Percentiles rank a stretch among this genome's conserved stretches.
Conservation (phyloP, 768 basidiomycete species). For the Rhodocollybia butyracea region DNA sequence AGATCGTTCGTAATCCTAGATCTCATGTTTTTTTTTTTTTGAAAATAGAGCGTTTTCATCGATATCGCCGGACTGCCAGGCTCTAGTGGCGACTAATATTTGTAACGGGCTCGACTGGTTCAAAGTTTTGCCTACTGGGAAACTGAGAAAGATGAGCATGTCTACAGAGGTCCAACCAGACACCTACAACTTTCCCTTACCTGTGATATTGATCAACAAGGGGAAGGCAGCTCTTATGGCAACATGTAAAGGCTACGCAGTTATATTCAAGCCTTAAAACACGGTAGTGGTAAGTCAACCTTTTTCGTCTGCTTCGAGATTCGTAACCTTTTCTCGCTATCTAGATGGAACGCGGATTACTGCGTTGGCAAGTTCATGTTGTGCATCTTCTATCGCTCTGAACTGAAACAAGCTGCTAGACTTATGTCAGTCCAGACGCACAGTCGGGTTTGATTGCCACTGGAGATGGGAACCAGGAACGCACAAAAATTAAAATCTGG, state of each 20-base stretch:
- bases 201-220: neutral
- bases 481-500: too few species aligned
- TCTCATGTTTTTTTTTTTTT: too few species aligned
- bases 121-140: neutral
- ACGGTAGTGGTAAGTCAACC: neutral
- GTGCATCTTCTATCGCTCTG: neutral
- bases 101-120: neutral
- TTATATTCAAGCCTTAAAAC: neutral
- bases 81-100: neutral
- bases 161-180: neutral
- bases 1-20: too few species aligned
- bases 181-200: neutral
- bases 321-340: neutral
- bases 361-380: neutral
- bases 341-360: neutral
- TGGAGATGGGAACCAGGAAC: neutral
- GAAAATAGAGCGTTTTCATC: neutral
- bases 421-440: neutral
- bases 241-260: neutral
- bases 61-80: neutral
- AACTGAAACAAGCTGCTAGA: neutral
- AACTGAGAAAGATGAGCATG: neutral
- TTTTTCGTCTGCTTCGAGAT: neutral
- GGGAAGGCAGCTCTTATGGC: neutral
- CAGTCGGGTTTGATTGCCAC: neutral